phyloP scores from a whole-genome alignment of 768 basidiomycete species.

The Pisolithus tinctorius region DNA sequence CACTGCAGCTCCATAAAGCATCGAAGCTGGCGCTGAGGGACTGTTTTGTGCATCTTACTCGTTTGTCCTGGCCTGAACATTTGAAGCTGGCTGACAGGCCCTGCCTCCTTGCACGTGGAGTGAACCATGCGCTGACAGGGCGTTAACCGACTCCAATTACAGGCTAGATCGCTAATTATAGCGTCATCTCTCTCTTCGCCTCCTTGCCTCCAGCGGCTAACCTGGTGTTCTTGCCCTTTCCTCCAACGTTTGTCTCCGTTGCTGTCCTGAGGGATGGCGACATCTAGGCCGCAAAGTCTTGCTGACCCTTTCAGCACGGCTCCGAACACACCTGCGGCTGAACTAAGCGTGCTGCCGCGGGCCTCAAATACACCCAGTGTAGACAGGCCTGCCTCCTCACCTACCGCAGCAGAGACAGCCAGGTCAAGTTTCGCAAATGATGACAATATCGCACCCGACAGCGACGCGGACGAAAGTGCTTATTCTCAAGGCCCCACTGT shows the following conservation, averaged over 20 bases:
- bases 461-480: background rate
- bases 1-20: too few species aligned
- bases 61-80: too few species aligned
- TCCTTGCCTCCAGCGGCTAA: background rate
- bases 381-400: background rate
- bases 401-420: background rate
- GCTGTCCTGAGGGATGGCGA: constrained; percentile 1
- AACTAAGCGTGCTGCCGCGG: background rate
- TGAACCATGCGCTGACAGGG: too few species aligned
- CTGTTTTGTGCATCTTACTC: too few species aligned
- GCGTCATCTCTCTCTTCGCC: too few species aligned
- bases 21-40: too few species aligned
- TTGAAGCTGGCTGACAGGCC: too few species aligned
- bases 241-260: background rate
- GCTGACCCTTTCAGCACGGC: constrained; percentile 8
- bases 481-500: background rate
- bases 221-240: too few species aligned
- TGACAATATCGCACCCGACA: background rate
- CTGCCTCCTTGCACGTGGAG: too few species aligned
- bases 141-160: too few species aligned
- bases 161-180: too few species aligned
- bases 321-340: constrained; percentile 8
- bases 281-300: constrained; percentile 16
- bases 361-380: background rate
- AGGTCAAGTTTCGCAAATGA: background rate